A percentile compares a stretch with the other conserved stretches of the same genome.
These are phyloP conservation scores for Phoma sp. DNA, from an alignment of 2,329 filamentous ascomycete species.

Conservation along the genomic window DNA sequence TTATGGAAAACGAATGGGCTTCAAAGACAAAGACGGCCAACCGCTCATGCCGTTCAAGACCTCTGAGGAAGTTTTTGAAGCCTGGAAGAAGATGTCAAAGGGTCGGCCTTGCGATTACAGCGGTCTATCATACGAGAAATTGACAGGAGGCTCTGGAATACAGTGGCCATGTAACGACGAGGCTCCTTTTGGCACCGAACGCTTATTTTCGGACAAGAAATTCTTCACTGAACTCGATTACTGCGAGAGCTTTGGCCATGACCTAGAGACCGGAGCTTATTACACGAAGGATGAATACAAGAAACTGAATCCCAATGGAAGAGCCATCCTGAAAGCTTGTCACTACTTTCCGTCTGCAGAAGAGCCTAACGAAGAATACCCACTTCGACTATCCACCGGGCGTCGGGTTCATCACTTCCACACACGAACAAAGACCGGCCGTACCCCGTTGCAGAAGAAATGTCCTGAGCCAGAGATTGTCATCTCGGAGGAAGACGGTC, in stretches of 20 bases:
- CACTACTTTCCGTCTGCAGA: slow-evolving; percentile 8
- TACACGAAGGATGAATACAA: slow-evolving; percentile 16
- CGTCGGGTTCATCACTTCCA: slow-evolving; percentile 7
- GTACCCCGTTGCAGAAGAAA: slow-evolving; percentile 9
- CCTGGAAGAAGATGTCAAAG: slow-evolving; percentile 16
- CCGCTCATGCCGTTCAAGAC: slow-evolving; percentile 10
- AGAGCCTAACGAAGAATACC: slow-evolving; percentile 13
- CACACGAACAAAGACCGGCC: slow-evolving; percentile 12
- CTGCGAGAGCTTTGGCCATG: slow-evolving; percentile 17
- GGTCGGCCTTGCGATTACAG: slow-evolving; percentile 15
- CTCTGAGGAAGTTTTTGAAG: slow-evolving; percentile 13
- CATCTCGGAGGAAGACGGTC: slow-evolving; percentile 9
- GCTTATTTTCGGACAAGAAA: slow-evolving; percentile 12
- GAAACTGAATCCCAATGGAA: slow-evolving; percentile 5
- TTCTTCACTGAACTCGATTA: slow-evolving; percentile 15
- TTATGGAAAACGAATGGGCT: slow-evolving; percentile 15
- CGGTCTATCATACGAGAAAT: slow-evolving; percentile 15
- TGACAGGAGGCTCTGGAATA: slow-evolving; percentile 13
- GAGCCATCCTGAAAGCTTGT: slow-evolving; percentile 14
- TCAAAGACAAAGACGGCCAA: slow-evolving; percentile 15
- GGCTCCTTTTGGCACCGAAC: slow-evolving; percentile 12
- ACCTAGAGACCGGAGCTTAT: slow-evolving; percentile 14
- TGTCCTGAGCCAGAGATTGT: slow-evolving; percentile 9
- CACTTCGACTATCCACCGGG: slow-evolving; percentile 10
- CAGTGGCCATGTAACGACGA: slow-evolving; percentile 19